A percentile compares a stretch with the other conserved stretches of the same genome.
Conservation (phyloP, 2,329 filamentous ascomycete species). For the Colletotrichum destructivum region DNA sequence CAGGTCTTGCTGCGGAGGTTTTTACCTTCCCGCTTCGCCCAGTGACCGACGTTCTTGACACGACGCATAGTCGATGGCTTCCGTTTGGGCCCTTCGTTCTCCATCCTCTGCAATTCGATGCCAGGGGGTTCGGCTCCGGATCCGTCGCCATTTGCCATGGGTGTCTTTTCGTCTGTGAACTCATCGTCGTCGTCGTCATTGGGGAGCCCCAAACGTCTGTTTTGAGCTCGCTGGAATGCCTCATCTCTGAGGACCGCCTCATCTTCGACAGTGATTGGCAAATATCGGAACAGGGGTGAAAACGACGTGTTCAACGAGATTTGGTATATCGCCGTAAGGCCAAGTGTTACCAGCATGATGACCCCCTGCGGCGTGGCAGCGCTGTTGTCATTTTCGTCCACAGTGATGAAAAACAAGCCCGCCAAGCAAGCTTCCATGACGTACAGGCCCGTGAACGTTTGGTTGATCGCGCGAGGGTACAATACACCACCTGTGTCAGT, state of each 20-base stretch:
- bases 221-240: conserved; percentile 86
- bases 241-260: conserved; percentile 93
- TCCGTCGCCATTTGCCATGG: conserved; percentile 55
- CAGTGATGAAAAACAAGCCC: conserved; percentile 88
- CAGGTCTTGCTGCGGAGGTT: conserved; percentile 63
- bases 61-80: conserved; percentile 61
- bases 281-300: conserved; percentile 85
- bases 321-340: conserved; percentile 84
- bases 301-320: conserved; percentile 87
- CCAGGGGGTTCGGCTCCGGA: conserved; percentile 46
- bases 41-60: conserved; percentile 63
- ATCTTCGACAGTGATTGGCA: conserved; percentile 96
- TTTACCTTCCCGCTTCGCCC: conserved; percentile 65
- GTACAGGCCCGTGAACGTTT: conserved; percentile 94
- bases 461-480: conserved; percentile 94
- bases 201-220: conserved; percentile 75
- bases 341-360: conserved; percentile 83
- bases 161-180: conserved; percentile 58
- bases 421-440: conserved; percentile 94
- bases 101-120: conserved; percentile 54
- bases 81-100: conserved; percentile 46
- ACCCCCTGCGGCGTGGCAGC: conserved; percentile 82
- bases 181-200: conserved; percentile 69
- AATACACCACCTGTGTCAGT: conserved; percentile 93
- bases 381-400: conserved; percentile 67